A percentile compares a stretch with the other conserved stretches of the same genome.
Conservation (phyloP, 768 basidiomycete species). For the Tricholoma furcatifolium region DNA sequence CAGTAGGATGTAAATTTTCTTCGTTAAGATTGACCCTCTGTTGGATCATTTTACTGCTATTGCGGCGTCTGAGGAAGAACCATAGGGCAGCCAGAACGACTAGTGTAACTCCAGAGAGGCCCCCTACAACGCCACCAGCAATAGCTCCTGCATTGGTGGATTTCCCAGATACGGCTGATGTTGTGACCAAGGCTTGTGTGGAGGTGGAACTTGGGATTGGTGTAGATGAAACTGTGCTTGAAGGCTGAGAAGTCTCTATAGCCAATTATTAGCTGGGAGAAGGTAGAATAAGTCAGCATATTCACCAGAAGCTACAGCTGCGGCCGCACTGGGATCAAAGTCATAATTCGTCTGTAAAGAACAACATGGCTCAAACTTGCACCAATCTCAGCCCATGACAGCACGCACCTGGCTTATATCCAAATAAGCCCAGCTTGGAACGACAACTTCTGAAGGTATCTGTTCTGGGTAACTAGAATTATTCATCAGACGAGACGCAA, state of each 20-base stretch:
- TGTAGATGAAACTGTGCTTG: background rate
- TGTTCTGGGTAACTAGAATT: conserved; percentile 41
- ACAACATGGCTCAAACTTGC: background rate
- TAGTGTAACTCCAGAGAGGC: conserved; percentile 40
- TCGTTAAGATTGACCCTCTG: conserved; percentile 14
- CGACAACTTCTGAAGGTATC: conserved; percentile 39
- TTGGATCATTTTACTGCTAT: background rate
- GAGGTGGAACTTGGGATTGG: background rate
- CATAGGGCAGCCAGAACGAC: conserved; percentile 38
- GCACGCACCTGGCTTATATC: conserved; percentile 41
- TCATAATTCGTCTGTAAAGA: conserved; percentile 26
- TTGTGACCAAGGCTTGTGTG: background rate
- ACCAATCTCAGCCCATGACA: background rate
- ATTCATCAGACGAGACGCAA: background rate
- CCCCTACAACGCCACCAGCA: conserved; percentile 60
- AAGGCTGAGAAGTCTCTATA: background rate
- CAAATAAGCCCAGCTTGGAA: conserved; percentile 60
- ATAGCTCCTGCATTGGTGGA: conserved; percentile 52
- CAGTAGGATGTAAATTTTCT: conserved; percentile 8
- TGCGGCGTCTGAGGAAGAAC: conserved; percentile 27
- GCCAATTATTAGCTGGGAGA: background rate
- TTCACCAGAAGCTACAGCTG: conserved; percentile 11
- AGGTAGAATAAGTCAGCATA: background rate
- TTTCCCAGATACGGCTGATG: background rate
- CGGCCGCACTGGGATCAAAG: conserved; percentile 37